These are phyloP conservation scores for Bipolaris victoriae DNA, from an alignment of 2,329 filamentous ascomycete genomes.

Conservation along the genomic window DNA sequence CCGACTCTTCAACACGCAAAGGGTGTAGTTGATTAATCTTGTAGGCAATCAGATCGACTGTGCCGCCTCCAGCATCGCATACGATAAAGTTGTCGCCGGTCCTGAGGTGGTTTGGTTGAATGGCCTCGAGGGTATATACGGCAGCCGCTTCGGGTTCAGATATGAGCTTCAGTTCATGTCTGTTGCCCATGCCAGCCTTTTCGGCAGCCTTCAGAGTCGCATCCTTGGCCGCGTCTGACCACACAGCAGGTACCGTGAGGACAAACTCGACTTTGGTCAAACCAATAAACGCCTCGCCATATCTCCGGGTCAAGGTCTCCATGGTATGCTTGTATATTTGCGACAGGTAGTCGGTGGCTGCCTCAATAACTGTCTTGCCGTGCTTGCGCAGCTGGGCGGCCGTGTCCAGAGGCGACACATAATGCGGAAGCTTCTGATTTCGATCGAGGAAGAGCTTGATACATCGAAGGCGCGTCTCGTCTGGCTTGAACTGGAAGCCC, in stretches of 20 bases:
- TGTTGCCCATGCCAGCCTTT: slow-evolving; percentile 75
- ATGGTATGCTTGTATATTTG: slow-evolving; percentile 79
- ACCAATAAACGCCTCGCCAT: slow-evolving; percentile 79
- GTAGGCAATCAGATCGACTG: slow-evolving; percentile 67
- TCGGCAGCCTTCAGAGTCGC: slow-evolving; percentile 79
- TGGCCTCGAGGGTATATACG: slow-evolving; percentile 79
- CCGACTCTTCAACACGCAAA: slow-evolving; percentile 76
- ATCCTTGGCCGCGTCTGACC: slow-evolving; percentile 86
- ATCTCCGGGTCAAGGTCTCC: slow-evolving; percentile 74
- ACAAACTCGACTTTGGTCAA: slow-evolving; percentile 79
- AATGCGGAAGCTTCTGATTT: slow-evolving; percentile 79
- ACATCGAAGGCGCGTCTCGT: slow-evolving; percentile 76
- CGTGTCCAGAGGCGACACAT: slow-evolving; percentile 78
- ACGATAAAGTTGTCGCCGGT: slow-evolving; percentile 68
- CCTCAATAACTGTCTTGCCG: slow-evolving; percentile 78
- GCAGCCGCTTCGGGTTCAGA: slow-evolving; percentile 80
- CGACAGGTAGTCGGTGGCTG: slow-evolving; percentile 78
- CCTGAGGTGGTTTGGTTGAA: slow-evolving; percentile 75
- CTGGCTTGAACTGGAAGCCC: slow-evolving; percentile 83
- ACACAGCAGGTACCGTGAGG: slow-evolving; percentile 76
- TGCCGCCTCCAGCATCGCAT: slow-evolving; percentile 57
- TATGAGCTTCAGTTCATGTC: slow-evolving; percentile 76
- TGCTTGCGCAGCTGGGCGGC: slow-evolving; percentile 75
- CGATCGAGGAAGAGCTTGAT: slow-evolving; percentile 86
- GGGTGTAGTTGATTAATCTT: slow-evolving; percentile 77